phyloP scores from a whole-genome alignment of 176 grass and related monocot species.

The Avena atlantica region DNA sequence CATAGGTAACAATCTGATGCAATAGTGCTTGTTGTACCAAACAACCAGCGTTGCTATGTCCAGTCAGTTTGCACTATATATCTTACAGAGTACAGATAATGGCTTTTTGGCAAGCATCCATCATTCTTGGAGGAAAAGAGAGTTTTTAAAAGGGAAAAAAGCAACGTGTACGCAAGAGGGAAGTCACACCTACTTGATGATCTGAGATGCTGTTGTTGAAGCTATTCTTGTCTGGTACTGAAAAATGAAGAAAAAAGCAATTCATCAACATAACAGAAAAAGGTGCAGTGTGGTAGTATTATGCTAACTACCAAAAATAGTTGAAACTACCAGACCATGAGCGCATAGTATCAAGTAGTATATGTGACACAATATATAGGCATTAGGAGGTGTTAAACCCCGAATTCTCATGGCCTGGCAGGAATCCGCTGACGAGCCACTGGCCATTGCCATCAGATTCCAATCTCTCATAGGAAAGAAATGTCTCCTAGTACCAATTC shows the following conservation, averaged over 20 bases:
- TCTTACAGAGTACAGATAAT: background rate
- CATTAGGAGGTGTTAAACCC: constrained; percentile 3
- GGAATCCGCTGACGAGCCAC: background rate
- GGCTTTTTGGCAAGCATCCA: background rate
- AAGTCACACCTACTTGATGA: constrained; percentile 99
- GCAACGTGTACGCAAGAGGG: constrained; percentile 42
- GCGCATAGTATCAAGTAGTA: background rate
- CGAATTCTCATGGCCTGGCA: background rate
- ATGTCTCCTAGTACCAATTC: background rate
- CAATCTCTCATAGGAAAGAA: background rate
- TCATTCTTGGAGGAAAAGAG: background rate
- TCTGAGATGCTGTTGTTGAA: constrained; percentile 99
- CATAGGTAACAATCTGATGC: constrained; percentile 6
- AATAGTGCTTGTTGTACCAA: background rate
- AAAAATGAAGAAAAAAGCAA: constrained; percentile 36
- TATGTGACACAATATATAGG: background rate
- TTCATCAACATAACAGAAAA: constrained; percentile 9
- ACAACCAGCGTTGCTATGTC: background rate
- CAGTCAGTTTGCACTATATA: background rate
- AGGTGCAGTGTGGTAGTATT: background rate
- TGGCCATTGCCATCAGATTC: background rate
- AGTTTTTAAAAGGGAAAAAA: background rate
- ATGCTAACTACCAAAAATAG: background rate
- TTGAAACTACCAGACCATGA: background rate
- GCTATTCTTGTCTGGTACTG: constrained; percentile 88